These are phyloP conservation scores for Volvox reticuliferus DNA, from an alignment of 139 green algal species.

Conservation along the genomic window DNA sequence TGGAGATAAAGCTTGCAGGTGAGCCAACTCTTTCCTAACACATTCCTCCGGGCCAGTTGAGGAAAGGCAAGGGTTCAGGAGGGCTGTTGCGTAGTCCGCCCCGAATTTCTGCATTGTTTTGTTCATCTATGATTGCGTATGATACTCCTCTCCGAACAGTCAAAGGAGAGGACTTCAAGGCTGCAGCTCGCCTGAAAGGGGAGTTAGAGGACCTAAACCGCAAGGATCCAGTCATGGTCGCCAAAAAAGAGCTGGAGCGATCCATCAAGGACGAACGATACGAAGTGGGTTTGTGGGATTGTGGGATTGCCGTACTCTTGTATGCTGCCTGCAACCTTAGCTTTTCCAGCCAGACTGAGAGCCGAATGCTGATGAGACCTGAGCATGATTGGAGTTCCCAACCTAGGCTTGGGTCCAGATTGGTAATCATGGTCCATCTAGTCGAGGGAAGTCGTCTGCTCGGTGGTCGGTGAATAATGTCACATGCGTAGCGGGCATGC, in stretches of 20 bases:
- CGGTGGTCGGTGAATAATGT: too few relatives aligned
- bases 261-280: conserved; percentile 74
- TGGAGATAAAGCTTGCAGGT: conserved; percentile 37
- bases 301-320: too few relatives aligned
- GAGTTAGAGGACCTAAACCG: conserved; percentile 51
- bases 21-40: background rate
- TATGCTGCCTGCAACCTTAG: too few relatives aligned
- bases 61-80: too few relatives aligned
- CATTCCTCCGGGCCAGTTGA: too few relatives aligned
- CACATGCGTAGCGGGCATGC: too few relatives aligned
- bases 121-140: background rate
- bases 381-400: too few relatives aligned
- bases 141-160: background rate
- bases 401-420: too few relatives aligned
- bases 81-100: background rate
- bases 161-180: conserved; percentile 25
- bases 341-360: too few relatives aligned
- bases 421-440: too few relatives aligned
- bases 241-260: conserved; percentile 49
- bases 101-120: background rate
- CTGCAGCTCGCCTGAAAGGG: conserved; percentile 32
- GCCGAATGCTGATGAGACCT: too few relatives aligned
- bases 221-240: conserved; percentile 58
- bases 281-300: conserved; percentile 47
- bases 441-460: too few relatives aligned